Conservation (phyloP, 2,329 filamentous ascomycete species). For the Colletotrichum kahawae region DNA sequence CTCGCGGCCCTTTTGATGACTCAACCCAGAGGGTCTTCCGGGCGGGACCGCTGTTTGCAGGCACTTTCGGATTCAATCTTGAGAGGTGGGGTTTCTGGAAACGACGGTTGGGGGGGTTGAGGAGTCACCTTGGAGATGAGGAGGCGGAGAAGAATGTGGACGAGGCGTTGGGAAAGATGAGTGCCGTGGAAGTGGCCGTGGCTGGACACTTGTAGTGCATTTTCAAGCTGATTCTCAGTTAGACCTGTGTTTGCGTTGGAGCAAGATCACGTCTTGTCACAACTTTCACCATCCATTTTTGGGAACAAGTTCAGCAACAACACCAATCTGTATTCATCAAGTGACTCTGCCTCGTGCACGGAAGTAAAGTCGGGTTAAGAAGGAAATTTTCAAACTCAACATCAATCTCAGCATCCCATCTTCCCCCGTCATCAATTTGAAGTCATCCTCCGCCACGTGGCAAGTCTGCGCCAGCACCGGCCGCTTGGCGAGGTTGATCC, state of each 20-base stretch:
- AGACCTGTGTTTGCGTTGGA: too few species aligned
- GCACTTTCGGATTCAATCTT: background rate
- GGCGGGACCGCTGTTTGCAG: background rate
- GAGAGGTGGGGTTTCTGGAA: background rate
- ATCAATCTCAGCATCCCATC: fast-evolving
- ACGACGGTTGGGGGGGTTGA: background rate
- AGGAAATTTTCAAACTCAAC: background rate
- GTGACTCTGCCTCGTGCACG: background rate
- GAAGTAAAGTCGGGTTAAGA: background rate
- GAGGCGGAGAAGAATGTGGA: background rate
- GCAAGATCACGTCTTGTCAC: too few species aligned
- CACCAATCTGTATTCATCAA: background rate
- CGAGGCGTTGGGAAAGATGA: background rate
- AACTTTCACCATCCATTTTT: too few species aligned
- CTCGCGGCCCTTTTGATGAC: background rate
- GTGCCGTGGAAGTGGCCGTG: background rate
- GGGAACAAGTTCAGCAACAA: background rate
- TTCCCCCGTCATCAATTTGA: fast-evolving
- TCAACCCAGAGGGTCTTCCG: fast-evolving
- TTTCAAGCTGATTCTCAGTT: too few species aligned
- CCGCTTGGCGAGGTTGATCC: constrained; percentile 34
- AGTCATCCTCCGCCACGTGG: background rate
- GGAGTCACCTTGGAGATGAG: background rate
- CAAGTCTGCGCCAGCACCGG: too few species aligned
- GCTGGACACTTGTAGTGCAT: background rate